Evolutionary conservation across 1,284 basidiomycete species (phyloP).

Genomic region (Phenoliferia sp.): DNA sequence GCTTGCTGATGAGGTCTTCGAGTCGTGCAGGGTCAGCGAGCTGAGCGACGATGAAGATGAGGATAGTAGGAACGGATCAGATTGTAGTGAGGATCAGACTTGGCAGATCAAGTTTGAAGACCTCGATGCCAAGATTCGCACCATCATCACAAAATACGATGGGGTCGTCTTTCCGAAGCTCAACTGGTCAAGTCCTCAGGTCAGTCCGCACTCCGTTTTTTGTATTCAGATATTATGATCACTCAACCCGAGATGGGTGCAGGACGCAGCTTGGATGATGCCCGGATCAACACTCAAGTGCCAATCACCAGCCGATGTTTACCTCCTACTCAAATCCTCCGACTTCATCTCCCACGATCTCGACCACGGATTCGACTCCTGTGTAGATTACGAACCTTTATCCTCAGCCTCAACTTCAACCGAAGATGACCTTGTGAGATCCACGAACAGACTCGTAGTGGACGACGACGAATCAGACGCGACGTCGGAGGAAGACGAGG

Average conservation of each 20-base stretch:
- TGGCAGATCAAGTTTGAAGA: constrained; percentile 63
- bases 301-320: constrained; percentile 80
- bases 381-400: constrained; percentile 56
- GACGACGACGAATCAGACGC: background rate
- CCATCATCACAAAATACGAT: constrained; percentile 60
- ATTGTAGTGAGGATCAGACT: constrained; percentile 28
- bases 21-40: constrained; percentile 44
- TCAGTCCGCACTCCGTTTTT: constrained; percentile 38
- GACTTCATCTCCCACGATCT: constrained; percentile 85
- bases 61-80: constrained; percentile 28
- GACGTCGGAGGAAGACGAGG: background rate
- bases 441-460: background rate
- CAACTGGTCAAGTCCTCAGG: constrained; percentile 86
- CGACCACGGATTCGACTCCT: constrained; percentile 44
- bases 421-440: background rate
- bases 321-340: constrained; percentile 85
- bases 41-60: constrained; percentile 43
- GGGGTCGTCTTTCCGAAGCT: constrained; percentile 90
- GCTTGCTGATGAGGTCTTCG: constrained; percentile 26
- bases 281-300: constrained; percentile 83
- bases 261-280: constrained; percentile 92
- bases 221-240: background rate
- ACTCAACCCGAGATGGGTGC: no score
- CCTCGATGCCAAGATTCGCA: constrained; percentile 67
- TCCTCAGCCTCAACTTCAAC: constrained; percentile 11